Conservation (phyloP, 805 yeast genomes). For the Isabelozyma rhagii region DNA sequence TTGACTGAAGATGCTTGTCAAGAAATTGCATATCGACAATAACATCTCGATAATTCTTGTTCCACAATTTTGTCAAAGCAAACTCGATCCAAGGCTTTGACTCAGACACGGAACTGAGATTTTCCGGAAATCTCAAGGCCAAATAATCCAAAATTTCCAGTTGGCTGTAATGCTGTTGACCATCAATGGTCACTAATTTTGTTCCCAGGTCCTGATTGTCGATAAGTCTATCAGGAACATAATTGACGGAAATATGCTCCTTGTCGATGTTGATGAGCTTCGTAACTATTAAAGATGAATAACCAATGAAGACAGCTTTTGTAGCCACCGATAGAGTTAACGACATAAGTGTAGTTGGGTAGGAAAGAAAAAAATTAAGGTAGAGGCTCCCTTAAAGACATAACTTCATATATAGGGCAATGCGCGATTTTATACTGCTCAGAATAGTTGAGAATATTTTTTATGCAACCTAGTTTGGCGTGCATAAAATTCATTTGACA, state of each 20-base stretch:
- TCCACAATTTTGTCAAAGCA: slow-evolving; percentile 64
- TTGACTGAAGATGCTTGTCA: slow-evolving; percentile 79
- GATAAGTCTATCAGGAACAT: slow-evolving; percentile 63
- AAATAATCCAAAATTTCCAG: slow-evolving; percentile 47
- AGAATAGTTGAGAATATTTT: no score
- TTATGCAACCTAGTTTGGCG: no score
- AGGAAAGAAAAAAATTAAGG: no score
- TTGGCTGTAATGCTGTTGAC: slow-evolving; percentile 39
- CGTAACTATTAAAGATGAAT: slow-evolving; percentile 74
- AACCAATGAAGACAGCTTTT: slow-evolving; percentile 82
- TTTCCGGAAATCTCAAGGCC: slow-evolving; percentile 50
- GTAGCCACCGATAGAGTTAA: slow-evolving; percentile 67
- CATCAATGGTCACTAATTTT: slow-evolving; percentile 41
- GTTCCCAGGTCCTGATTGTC: slow-evolving; percentile 45
- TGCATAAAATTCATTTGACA: no score
- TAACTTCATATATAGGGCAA: no score
- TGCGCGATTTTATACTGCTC: no score
- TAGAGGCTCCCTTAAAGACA: no score
- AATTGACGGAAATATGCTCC: slow-evolving; percentile 55
- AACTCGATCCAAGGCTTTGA: slow-evolving; percentile 64
- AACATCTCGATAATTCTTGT: slow-evolving; percentile 86
- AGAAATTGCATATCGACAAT: slow-evolving; percentile 73
- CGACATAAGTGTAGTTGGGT: slow-evolving; percentile 26
- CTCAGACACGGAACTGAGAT: slow-evolving; percentile 31
- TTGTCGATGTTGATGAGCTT: slow-evolving; percentile 55